Percentiles rank a stretch among this genome's conserved stretches.
Conservation (phyloP, 352 stramenopile genomes). For the Phytophthora meadii region DNA sequence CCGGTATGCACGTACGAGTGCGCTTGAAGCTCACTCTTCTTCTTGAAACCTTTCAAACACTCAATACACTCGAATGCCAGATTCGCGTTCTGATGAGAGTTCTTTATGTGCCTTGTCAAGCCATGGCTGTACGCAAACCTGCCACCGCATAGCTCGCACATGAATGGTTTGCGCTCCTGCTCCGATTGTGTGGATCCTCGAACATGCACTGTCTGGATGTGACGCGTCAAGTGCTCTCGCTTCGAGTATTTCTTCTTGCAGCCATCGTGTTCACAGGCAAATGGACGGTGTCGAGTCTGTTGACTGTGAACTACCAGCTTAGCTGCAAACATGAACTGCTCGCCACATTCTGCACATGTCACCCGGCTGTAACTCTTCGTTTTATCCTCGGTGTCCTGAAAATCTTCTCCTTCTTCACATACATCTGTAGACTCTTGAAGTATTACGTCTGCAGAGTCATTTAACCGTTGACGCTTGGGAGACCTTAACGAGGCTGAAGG, state of each 20-base stretch:
- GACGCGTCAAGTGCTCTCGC: slow-evolving; percentile 65
- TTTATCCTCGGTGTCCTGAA: background rate
- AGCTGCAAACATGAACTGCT: slow-evolving; percentile 2
- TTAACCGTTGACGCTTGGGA: slow-evolving; percentile 24
- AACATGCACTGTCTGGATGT: slow-evolving; percentile 56
- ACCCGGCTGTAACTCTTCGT: background rate
- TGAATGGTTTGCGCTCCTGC: slow-evolving; percentile 55
- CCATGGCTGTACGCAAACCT: slow-evolving; percentile 79
- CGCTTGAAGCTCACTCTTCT: slow-evolving; percentile 80
- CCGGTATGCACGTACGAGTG: slow-evolving; percentile 84
- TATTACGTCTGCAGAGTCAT: background rate
- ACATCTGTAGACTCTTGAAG: background rate
- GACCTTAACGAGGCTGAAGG: slow-evolving; percentile 2
- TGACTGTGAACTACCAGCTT: slow-evolving; percentile 21
- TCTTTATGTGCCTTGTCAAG: slow-evolving; percentile 56
- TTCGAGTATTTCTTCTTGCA: slow-evolving; percentile 74
- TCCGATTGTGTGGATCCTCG: slow-evolving; percentile 8
- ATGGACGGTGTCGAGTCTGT: slow-evolving; percentile 35
- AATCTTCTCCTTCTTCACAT: slow-evolving; percentile 4
- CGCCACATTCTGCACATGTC: slow-evolving; percentile 31
- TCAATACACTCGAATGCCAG: slow-evolving; percentile 62
- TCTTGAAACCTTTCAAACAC: slow-evolving; percentile 80
- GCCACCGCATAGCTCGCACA: slow-evolving; percentile 61
- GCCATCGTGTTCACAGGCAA: slow-evolving; percentile 43
- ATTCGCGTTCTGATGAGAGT: slow-evolving; percentile 60